phyloP scores from a whole-genome alignment of 345 rosid species.

The Populus simonii region DNA sequence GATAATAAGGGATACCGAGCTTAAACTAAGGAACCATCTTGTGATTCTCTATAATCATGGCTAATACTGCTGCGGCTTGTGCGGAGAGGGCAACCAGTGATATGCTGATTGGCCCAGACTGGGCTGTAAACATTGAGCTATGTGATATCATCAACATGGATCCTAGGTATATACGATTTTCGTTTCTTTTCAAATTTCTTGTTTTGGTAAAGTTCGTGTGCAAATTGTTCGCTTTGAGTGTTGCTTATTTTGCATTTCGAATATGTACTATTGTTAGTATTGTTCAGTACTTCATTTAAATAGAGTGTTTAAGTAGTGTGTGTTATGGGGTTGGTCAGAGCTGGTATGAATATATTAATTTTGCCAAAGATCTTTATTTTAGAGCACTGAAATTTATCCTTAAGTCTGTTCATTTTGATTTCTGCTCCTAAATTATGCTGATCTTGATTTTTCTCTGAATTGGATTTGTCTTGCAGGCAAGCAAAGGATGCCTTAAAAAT shows the following conservation, averaged over 20 bases:
- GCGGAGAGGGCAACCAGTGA: constrained; percentile 97
- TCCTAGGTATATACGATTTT: constrained; percentile 63
- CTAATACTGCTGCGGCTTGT: constrained; percentile 70
- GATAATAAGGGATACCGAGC: neutral
- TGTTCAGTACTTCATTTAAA: neutral
- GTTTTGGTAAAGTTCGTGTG: neutral
- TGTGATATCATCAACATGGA: constrained; percentile 91
- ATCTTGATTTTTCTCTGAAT: neutral
- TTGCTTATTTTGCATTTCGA: neutral
- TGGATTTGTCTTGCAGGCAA: constrained; percentile 55
- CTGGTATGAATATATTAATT: neutral
- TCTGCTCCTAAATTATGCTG: neutral
- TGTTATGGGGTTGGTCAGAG: neutral
- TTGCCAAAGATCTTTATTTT: neutral
- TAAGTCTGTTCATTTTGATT: neutral
- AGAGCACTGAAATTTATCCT: neutral
- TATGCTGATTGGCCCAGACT: constrained; percentile 86
- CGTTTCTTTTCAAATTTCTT: neutral
- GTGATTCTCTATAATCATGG: constrained; percentile 38
- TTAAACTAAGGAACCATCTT: neutral
- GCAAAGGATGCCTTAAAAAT: constrained; percentile 84
- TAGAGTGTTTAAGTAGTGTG: neutral
- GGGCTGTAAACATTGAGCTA: constrained; percentile 91
- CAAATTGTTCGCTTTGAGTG: neutral
- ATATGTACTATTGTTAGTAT: neutral